These are phyloP conservation scores for Nothomitra cinnamomea DNA, from an alignment of 2,329 filamentous ascomycete species.

Conservation along the genomic window DNA sequence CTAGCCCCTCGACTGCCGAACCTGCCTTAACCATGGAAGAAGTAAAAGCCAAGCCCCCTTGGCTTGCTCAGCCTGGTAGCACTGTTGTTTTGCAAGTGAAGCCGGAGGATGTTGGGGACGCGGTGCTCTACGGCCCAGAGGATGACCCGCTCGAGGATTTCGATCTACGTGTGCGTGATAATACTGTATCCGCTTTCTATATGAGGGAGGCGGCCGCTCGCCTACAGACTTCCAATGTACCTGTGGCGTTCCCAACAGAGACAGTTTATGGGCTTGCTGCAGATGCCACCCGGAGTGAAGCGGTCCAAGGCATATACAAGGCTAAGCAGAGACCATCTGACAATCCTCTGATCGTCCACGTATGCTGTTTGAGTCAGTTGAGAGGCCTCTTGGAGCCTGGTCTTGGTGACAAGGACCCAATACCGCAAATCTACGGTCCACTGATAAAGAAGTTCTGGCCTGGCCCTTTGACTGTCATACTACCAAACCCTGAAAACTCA, in stretches of 20 bases:
- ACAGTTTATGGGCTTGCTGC: slow-evolving; percentile 96
- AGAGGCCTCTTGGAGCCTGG: slow-evolving; percentile 37
- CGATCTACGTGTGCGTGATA: slow-evolving; percentile 1
- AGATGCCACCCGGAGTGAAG: slow-evolving; percentile 69
- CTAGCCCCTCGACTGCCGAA: too few relatives aligned
- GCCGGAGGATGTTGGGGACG: background rate
- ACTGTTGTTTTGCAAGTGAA: slow-evolving; percentile 4
- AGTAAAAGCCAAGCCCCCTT: background rate
- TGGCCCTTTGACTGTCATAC: slow-evolving; percentile 76
- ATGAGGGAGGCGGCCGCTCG: slow-evolving; percentile 49
- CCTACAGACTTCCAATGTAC: slow-evolving; percentile 47
- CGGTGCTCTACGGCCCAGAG: background rate
- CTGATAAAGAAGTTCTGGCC: slow-evolving; percentile 83
- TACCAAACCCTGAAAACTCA: slow-evolving; percentile 55
- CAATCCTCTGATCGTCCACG: slow-evolving; percentile 88
- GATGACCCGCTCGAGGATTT: background rate
- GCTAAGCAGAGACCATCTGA: slow-evolving; percentile 84
- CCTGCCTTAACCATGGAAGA: background rate
- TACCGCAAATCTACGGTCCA: slow-evolving; percentile 61
- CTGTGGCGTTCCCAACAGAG: slow-evolving; percentile 92
- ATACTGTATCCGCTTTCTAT: slow-evolving; percentile 29
- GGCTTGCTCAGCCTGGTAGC: background rate
- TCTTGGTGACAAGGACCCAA: slow-evolving; percentile 22
- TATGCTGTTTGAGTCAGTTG: slow-evolving; percentile 66
- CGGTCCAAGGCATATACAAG: slow-evolving; percentile 80